Percentiles rank a stretch among this genome's conserved stretches.
phyloP scores from a whole-genome alignment of 192 early-diverging fungal genomes.

The Obelidium mucronatum region DNA sequence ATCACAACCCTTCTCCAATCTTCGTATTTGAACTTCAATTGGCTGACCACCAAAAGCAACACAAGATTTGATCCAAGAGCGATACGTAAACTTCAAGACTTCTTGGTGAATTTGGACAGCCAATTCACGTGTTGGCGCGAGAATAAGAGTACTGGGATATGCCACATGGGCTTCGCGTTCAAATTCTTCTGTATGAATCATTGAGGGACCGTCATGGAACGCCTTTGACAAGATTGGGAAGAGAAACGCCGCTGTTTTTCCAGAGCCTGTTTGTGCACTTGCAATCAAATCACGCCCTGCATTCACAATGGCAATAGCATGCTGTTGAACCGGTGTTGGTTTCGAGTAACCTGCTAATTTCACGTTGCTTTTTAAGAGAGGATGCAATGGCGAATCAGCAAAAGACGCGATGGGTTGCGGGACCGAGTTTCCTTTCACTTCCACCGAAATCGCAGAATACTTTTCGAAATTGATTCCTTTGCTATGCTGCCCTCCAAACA shows the following conservation, averaged over 20 bases:
- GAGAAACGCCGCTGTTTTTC: conserved; percentile 87
- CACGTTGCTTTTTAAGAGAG: not conserved
- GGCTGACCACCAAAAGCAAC: conserved; percentile 69
- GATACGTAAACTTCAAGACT: conserved; percentile 80
- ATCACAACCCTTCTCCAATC: conserved; percentile 88
- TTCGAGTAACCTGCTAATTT: not conserved
- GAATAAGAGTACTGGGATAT: conserved; percentile 46
- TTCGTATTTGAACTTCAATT: conserved; percentile 60
- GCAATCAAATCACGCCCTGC: conserved; percentile 83
- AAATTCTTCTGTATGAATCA: conserved; percentile 1
- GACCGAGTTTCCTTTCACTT: not conserved
- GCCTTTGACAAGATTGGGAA: conserved; percentile 71
- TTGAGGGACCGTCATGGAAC: conserved; percentile 16
- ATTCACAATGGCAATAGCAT: conserved; percentile 16
- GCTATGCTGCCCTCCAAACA: not conserved
- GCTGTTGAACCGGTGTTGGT: not conserved
- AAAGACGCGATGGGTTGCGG: not conserved
- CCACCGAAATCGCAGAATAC: not conserved
- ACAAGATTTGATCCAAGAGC: conserved; percentile 92
- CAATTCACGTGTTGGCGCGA: conserved; percentile 94
- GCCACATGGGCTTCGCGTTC: not conserved
- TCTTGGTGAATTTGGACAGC: conserved; percentile 90
- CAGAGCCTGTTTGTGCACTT: conserved; percentile 89
- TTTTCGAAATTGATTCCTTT: conserved; percentile 14
- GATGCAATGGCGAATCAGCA: not conserved